Evolutionary conservation across 1,284 basidiomycete genomes (phyloP).

Genomic region (Thelephora terrestris): DNA sequence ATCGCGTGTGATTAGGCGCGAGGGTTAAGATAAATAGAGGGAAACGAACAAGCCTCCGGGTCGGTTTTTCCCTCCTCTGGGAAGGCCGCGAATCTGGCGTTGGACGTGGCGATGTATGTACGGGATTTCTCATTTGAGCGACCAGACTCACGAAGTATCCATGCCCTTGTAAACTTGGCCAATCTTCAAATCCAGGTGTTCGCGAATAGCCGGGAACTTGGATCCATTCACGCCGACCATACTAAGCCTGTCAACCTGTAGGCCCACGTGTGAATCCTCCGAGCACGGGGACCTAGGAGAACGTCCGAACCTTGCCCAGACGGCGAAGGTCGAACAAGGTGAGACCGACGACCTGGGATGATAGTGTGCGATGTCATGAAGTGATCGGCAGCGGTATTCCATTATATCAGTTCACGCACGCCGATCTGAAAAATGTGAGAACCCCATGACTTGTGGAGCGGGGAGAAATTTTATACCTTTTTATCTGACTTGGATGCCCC

Average conservation of each 20-base stretch:
- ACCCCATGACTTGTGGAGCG: neutral
- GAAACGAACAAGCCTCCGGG: slow-evolving; percentile 68
- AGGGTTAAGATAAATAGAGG: slow-evolving; percentile 1
- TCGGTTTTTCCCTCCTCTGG: slow-evolving; percentile 64
- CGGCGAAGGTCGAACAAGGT: slow-evolving; percentile 87
- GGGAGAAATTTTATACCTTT: slow-evolving; percentile 43
- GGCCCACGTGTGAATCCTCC: neutral
- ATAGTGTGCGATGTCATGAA: neutral
- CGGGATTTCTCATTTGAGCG: neutral
- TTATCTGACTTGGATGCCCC: slow-evolving; percentile 93
- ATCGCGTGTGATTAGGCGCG: slow-evolving; percentile 4
- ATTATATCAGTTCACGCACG: slow-evolving; percentile 29
- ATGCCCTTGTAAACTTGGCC: slow-evolving; percentile 78
- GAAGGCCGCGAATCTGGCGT: slow-evolving; percentile 62
- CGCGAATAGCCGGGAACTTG: slow-evolving; percentile 78
- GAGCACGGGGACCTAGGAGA: neutral
- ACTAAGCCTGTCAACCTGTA: slow-evolving; percentile 55
- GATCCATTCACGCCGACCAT: slow-evolving; percentile 82
- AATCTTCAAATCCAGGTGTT: slow-evolving; percentile 80
- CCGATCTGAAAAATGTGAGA: slow-evolving; percentile 40
- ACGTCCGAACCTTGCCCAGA: slow-evolving; percentile 59
- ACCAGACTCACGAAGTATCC: slow-evolving; percentile 55
- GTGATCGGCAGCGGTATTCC: neutral
- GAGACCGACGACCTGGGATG: slow-evolving; percentile 70
- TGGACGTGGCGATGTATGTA: neutral